Base-by-base conservation (phyloP, 2,329 filamentous ascomycete species). In the Neonectria ditissima region DNA sequence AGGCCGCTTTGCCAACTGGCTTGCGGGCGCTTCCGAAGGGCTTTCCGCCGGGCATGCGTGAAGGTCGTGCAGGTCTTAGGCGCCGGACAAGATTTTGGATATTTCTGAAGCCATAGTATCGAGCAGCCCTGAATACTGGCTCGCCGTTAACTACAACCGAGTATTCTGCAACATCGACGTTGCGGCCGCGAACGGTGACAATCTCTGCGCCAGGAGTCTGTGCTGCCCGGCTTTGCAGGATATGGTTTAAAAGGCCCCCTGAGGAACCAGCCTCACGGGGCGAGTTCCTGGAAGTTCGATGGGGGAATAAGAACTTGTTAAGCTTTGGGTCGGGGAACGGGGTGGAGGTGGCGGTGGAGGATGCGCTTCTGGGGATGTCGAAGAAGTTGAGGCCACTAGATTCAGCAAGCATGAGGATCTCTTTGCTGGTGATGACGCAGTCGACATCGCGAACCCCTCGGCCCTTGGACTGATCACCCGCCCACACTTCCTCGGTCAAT, bases 71-170 rank as follows among this genome's bases (percentile, higher is more conserved):
- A 0, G 96, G 96, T 77, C 97, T 97, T 51, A 99, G 81, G 65
- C 91, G 90, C n/a, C 96, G 89, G 16, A 99, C 96, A 5, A 99
- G 87, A 74, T 99, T 99, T 78, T 98, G 96, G 66, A 99, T 99
- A 75, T 99, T 99, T 55, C 96, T 87, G 83, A 99, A 99, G 6
- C 96, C 96, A 77, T 99, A 99, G 79, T 95, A 99, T 55, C 96
- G 89, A 4, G 95, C 95, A 20, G 93, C 91, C 75, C 89, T 92
- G 80, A 97, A 89, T 2, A 97, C 78, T 3, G 84, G 80, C 65
- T 89, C 81, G 10, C 86, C 86, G 3, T 82, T 75, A 54, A 80
- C 81, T 14, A 87, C 86, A 22, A 97, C 85, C 2, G 85, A 83
- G 76, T 96, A 97, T 74, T 98, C 96, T 28, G 94, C 86, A 1